Evolutionary conservation across 495 filamentous ascomycete genomes (phyloP).

Genomic region (Cercophora scortea): DNA sequence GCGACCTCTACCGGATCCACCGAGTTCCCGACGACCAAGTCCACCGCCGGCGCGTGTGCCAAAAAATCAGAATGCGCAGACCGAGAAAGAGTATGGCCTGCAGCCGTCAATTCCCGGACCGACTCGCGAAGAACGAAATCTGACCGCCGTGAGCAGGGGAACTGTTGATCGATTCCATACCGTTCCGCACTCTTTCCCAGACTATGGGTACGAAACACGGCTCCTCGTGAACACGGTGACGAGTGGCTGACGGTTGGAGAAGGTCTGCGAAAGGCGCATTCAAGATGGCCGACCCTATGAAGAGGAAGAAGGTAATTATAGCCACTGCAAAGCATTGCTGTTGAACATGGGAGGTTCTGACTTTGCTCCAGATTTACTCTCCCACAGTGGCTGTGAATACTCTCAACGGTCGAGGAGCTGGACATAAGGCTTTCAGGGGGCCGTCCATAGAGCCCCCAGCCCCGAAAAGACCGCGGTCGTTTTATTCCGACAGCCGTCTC

Average conservation of each 20-base stretch:
- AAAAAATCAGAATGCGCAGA: slow-evolving; percentile 14
- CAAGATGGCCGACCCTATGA: slow-evolving; percentile 6
- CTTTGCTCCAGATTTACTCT: neutral
- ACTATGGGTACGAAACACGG: slow-evolving; percentile 21
- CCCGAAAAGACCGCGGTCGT: too few species aligned
- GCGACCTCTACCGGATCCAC: neutral
- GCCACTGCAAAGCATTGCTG: too few species aligned
- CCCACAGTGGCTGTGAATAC: neutral
- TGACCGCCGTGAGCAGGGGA: slow-evolving; percentile 4
- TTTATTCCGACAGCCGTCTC: too few species aligned
- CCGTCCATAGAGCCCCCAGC: too few species aligned
- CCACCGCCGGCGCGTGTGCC: neutral
- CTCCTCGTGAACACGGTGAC: slow-evolving; percentile 4
- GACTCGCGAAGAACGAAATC: neutral
- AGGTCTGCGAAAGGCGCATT: slow-evolving; percentile 16
- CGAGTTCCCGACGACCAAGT: neutral
- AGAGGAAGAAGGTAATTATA: neutral
- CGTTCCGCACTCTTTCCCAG: slow-evolving; percentile 17
- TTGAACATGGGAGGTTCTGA: neutral
- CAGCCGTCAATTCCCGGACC: neutral
- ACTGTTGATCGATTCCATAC: slow-evolving; percentile 12
- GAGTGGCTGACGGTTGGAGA: neutral
- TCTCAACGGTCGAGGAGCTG: neutral
- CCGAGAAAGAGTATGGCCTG: slow-evolving; percentile 3
- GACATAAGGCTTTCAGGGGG: too few species aligned